A percentile compares a stretch with the other conserved stretches of the same genome.
These are phyloP conservation scores for Clarireedia paspali DNA, from an alignment of 2,329 filamentous ascomycete genomes.

Conservation along the genomic window DNA sequence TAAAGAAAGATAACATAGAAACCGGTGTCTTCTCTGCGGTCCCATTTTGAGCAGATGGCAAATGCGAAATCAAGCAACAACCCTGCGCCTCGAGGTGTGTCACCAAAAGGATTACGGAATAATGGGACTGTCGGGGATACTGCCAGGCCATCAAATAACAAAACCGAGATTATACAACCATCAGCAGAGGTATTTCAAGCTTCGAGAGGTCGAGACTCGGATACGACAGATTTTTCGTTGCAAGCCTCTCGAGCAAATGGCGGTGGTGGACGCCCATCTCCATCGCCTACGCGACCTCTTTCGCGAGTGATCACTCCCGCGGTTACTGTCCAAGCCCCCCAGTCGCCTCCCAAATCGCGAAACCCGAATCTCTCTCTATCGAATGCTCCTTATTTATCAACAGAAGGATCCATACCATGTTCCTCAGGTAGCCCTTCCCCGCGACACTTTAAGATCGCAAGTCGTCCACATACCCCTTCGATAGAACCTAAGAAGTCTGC, in stretches of 20 bases:
- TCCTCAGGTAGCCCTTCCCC: constrained; percentile 31
- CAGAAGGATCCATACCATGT: constrained; percentile 29
- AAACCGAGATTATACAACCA: constrained; percentile 15
- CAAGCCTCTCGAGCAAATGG: constrained; percentile 18
- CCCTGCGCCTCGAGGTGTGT: constrained; percentile 19
- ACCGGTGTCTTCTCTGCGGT: constrained; percentile 73
- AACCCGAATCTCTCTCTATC: constrained; percentile 19
- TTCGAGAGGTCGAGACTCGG: constrained; percentile 22
- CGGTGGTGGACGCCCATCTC: constrained; percentile 21
- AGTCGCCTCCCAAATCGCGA: constrained; percentile 52
- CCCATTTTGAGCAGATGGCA: constrained; percentile 73
- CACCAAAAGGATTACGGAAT: constrained; percentile 22
- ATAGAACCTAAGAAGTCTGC: constrained; percentile 43
- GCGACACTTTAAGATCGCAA: constrained; percentile 46
- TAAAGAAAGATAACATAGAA: constrained; percentile 43
- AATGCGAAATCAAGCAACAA: constrained; percentile 36
- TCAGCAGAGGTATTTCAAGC: constrained; percentile 14
- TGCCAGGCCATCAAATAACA: constrained; percentile 11
- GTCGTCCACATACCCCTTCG: constrained; percentile 45
- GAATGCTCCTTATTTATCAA: constrained; percentile 21
- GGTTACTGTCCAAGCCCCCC: constrained; percentile 62
- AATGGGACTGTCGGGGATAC: constrained; percentile 14
- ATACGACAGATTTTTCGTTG: constrained; percentile 18
- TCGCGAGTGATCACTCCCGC: constrained; percentile 38
- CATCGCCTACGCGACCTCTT: constrained; percentile 18